A percentile compares a stretch with the other conserved stretches of the same genome.
Evolutionary conservation across 177 flowering plant species (phyloP).

Genomic region (Vitis hybrid): DNA sequence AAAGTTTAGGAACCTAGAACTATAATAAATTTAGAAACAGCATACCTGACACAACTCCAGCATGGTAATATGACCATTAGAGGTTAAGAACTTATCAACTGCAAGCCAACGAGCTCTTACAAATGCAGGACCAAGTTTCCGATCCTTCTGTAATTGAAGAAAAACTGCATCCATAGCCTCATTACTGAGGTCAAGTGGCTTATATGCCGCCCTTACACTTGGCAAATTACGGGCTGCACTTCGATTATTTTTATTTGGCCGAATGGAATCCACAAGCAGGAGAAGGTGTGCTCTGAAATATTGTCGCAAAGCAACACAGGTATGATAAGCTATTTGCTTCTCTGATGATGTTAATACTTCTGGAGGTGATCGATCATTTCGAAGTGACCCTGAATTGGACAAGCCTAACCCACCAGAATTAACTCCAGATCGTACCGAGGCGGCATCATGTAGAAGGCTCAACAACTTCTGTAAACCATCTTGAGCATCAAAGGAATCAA

Average conservation of each 20-base stretch:
- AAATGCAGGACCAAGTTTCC: conserved; percentile 88
- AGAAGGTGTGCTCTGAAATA: conserved; percentile 95
- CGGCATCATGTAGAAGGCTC: conserved; percentile 75
- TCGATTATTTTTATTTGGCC: conserved; percentile 77
- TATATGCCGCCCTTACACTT: conserved; percentile 73
- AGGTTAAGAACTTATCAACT: conserved; percentile 67
- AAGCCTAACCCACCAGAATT: conserved; percentile 61
- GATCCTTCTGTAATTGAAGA: conserved; percentile 79
- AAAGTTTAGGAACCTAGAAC: neutral
- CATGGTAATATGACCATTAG: conserved; percentile 79
- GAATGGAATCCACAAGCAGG: conserved; percentile 88
- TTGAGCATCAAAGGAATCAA: conserved; percentile 92
- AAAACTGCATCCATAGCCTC: conserved; percentile 88
- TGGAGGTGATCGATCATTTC: conserved; percentile 78
- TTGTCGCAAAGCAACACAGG: conserved; percentile 89
- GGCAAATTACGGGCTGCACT: conserved; percentile 61
- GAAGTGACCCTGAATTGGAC: conserved; percentile 48
- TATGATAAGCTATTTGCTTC: conserved; percentile 93
- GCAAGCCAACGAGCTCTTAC: conserved; percentile 81
- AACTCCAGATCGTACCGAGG: conserved; percentile 84
- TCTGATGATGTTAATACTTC: conserved; percentile 85
- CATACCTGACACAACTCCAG: conserved; percentile 87
- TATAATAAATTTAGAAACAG: neutral
- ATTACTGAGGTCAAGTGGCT: conserved; percentile 90
- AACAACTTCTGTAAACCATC: conserved; percentile 79